These are phyloP conservation scores for Phytophthora cryptogea DNA, from an alignment of 352 stramenopile genomes.

Conservation along the genomic window DNA sequence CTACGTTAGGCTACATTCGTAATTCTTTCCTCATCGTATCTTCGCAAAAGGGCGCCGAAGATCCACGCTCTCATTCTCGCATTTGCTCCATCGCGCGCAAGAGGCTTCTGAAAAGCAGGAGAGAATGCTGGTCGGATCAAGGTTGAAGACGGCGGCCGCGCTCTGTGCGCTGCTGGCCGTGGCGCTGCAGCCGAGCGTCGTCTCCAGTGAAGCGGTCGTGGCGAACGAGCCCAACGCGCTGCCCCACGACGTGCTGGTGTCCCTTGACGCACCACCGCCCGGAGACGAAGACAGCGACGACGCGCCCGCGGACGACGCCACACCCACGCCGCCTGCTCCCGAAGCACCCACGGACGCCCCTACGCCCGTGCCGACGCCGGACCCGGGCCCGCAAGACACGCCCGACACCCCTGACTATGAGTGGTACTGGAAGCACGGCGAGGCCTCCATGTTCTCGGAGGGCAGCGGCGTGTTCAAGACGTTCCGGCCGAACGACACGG, in stretches of 20 bases:
- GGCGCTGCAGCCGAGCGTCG: constrained; percentile 18
- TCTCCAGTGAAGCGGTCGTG: constrained; percentile 6
- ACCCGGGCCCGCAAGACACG: constrained; percentile 26
- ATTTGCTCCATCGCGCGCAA: constrained; percentile 24
- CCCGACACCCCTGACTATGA: constrained; percentile 37
- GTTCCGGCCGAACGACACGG: constrained; percentile 71
- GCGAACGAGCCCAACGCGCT: background rate
- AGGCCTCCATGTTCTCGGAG: constrained; percentile 53
- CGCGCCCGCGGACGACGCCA: constrained; percentile 9
- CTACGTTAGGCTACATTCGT: constrained; percentile 1
- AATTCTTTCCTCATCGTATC: constrained; percentile 13
- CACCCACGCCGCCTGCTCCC: constrained; percentile 6
- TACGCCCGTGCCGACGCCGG: background rate
- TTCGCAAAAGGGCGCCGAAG: constrained; percentile 19
- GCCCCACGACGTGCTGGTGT: constrained; percentile 5
- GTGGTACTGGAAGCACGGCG: constrained; percentile 74
- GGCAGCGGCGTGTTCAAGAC: constrained; percentile 55
- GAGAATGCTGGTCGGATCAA: constrained; percentile 31
- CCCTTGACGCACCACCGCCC: constrained; percentile 14
- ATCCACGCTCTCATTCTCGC: constrained; percentile 25
- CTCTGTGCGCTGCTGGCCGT: constrained; percentile 28
- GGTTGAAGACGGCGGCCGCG: constrained; percentile 24
- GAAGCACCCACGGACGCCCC: constrained; percentile 8
- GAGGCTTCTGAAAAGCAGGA: background rate
- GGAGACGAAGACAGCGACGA: constrained; percentile 12